Evolutionary conservation across 2,329 filamentous ascomycete genomes (phyloP).

Genomic region (Chaetomium sp.): DNA sequence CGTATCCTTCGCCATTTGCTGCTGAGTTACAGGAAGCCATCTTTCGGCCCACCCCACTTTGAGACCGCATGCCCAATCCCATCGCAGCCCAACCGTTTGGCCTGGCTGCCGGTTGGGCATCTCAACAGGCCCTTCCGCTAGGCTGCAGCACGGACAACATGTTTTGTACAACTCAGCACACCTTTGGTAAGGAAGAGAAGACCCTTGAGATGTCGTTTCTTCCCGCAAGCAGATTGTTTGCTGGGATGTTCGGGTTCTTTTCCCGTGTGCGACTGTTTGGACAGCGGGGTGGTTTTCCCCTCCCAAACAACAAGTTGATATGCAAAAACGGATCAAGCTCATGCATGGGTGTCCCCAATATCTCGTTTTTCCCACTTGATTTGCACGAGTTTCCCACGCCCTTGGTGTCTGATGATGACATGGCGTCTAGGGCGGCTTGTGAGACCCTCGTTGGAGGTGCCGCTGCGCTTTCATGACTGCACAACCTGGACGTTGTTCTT

Average conservation of each 20-base stretch:
- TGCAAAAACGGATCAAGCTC: slow-evolving; percentile 6
- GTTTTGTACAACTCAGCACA: slow-evolving; percentile 53
- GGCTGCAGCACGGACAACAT: slow-evolving; percentile 39
- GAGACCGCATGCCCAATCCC: slow-evolving; percentile 35
- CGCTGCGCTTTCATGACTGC: slow-evolving; percentile 59
- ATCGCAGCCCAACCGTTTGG: slow-evolving; percentile 44
- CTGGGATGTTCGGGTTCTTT: slow-evolving; percentile 30
- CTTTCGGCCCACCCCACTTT: slow-evolving; percentile 20
- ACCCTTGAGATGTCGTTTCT: background rate
- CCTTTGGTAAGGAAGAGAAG: slow-evolving; percentile 30
- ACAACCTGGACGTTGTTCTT: slow-evolving; percentile 90
- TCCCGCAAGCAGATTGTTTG: slow-evolving; percentile 25
- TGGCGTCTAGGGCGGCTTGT: slow-evolving; percentile 20
- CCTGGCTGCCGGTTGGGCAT: slow-evolving; percentile 51
- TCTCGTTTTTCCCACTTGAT: slow-evolving; percentile 10
- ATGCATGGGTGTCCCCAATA: slow-evolving; percentile 6
- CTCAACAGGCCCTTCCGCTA: slow-evolving; percentile 45
- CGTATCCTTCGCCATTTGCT: background rate
- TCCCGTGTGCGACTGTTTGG: slow-evolving; percentile 29
- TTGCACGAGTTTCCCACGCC: slow-evolving; percentile 19
- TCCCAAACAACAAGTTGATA: background rate
- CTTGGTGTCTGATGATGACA: slow-evolving; percentile 28
- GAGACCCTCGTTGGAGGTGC: background rate
- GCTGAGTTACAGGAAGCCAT: background rate
- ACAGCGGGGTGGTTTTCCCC: background rate